These are phyloP conservation scores for Erodium moschatum DNA, from an alignment of 441 rosid genomes.

Conservation along the genomic window DNA sequence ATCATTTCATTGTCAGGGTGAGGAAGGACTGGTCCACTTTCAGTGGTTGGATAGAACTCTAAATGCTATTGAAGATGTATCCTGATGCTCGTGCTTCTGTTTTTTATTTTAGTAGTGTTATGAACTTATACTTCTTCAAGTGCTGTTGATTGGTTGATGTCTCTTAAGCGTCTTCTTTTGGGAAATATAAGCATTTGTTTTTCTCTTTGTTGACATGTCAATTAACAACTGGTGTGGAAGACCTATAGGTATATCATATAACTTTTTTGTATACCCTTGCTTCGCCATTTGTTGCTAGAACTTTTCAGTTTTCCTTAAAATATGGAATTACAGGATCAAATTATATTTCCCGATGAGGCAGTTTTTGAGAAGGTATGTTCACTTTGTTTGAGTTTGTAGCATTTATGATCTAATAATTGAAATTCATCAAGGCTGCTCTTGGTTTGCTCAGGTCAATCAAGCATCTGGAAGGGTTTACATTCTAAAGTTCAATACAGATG, in stretches of 20 bases:
- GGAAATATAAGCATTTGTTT: background rate
- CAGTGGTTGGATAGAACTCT: conserved; percentile 83
- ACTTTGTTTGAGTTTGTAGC: conserved; percentile 6
- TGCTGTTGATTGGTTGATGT: background rate
- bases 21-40: conserved; percentile 82
- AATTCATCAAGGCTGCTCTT: conserved; percentile 4
- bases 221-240: no score
- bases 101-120: background rate
- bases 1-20: conserved; percentile 41
- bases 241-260: background rate
- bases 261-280: background rate
- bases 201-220: no score
- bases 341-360: conserved; percentile 88
- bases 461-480: conserved; percentile 82
- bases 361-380: conserved; percentile 75
- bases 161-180: background rate
- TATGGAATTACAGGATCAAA: conserved; percentile 57
- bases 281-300: conserved; percentile 1
- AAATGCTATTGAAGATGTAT: conserved; percentile 77
- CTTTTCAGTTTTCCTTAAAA: conserved; percentile 43
- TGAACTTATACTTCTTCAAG: background rate
- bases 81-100: conserved; percentile 26
- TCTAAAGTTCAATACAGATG: conserved; percentile 73
- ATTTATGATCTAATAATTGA: background rate
- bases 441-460: conserved; percentile 59